A percentile compares a stretch with the other conserved stretches of the same genome.
phyloP scores from a whole-genome alignment of 768 basidiomycete genomes.

The Pulveroboletus frians region DNA sequence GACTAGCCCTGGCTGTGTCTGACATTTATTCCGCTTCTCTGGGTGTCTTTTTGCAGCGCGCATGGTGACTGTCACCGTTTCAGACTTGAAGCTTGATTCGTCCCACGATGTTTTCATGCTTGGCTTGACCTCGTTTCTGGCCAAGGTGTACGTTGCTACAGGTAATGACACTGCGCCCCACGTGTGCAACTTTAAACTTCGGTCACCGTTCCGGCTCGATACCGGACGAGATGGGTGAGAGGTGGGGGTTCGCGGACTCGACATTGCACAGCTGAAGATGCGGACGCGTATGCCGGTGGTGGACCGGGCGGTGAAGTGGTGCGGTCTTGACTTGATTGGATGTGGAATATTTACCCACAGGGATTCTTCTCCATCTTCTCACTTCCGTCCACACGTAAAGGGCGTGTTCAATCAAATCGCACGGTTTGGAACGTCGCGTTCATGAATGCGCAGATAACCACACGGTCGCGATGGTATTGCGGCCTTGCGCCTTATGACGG shows the following conservation, averaged over 20 bases:
- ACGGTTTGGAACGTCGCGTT: background rate
- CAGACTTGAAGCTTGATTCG: constrained; percentile 64
- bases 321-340: background rate
- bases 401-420: background rate
- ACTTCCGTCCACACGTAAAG: background rate
- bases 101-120: constrained; percentile 54
- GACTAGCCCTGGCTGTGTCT: too few relatives aligned
- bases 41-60: too few relatives aligned
- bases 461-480: background rate
- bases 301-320: constrained; percentile 50
- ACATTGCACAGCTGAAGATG: constrained; percentile 28
- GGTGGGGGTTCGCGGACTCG: constrained; percentile 51
- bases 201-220: constrained; percentile 29
- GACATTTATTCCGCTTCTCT: too few relatives aligned
- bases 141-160: constrained; percentile 46
- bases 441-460: background rate
- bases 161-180: constrained; percentile 51
- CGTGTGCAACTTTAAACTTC: constrained; percentile 12
- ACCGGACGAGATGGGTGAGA: constrained; percentile 4
- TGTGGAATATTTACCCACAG: too few relatives aligned
- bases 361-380: background rate
- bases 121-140: constrained; percentile 48
- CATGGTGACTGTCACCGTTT: constrained; percentile 60
- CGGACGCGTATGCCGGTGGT: constrained; percentile 58
- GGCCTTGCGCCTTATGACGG: background rate